Conservation (phyloP, 495 filamentous ascomycete species). For the Aspergillus haitiensis region DNA sequence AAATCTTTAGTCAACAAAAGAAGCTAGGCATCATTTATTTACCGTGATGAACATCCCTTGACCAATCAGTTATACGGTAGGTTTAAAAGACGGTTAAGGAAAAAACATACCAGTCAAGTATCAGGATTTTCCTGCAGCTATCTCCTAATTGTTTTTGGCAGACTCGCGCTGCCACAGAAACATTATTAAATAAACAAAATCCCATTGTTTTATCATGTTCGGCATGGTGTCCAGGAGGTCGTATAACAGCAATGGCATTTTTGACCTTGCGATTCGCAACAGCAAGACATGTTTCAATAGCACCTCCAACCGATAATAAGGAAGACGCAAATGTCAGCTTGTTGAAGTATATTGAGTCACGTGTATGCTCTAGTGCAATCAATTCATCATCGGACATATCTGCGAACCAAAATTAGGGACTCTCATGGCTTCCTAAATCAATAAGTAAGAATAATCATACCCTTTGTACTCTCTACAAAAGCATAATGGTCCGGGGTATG, state of each 20-base stretch:
- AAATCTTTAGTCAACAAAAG: neutral
- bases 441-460: slow-evolving; percentile 29
- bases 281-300: slow-evolving; percentile 88
- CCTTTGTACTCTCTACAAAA: slow-evolving; percentile 66
- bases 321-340: slow-evolving; percentile 76
- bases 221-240: slow-evolving; percentile 94
- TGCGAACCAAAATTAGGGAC: slow-evolving; percentile 26
- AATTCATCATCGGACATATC: slow-evolving; percentile 61
- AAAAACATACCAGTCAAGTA: slow-evolving; percentile 86
- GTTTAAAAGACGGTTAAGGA: neutral
- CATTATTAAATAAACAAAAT: slow-evolving; percentile 98
- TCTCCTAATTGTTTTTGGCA: slow-evolving; percentile 77
- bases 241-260: slow-evolving; percentile 92
- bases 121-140: slow-evolving; percentile 79
- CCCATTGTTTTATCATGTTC: slow-evolving; percentile 82
- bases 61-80: slow-evolving; percentile 28
- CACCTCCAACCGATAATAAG: slow-evolving; percentile 83
- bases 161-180: slow-evolving; percentile 81
- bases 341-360: slow-evolving; percentile 90
- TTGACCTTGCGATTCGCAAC: slow-evolving; percentile 78
- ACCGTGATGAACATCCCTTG: slow-evolving; percentile 66
- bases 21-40: slow-evolving; percentile 14
- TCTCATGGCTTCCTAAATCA: neutral
- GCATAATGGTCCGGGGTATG: slow-evolving; percentile 73
- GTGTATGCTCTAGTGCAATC: slow-evolving; percentile 59